Evolutionary conservation across 2,329 filamentous ascomycete genomes (phyloP), one percentile per base, ranked within the genome.

Genomic region (Chrysoporthe cubensis): DNA sequence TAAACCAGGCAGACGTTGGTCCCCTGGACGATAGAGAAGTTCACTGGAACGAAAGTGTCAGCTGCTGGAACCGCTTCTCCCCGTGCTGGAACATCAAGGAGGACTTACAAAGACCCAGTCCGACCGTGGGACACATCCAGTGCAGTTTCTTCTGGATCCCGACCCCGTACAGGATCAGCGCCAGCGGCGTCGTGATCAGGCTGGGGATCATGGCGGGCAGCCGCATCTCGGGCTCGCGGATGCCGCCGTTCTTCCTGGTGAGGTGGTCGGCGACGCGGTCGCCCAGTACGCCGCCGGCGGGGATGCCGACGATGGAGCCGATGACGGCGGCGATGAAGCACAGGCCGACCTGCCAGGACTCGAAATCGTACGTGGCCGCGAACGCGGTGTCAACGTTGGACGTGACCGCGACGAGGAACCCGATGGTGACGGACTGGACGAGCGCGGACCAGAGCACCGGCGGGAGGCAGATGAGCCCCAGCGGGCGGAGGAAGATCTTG

Each of bases 161-260:
- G 1, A 83, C 78, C 0, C 84, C 83, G 69, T 81, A 85, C 6
- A 85, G 73, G 0, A 84, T 68, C 34, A 85, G 70, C 0, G 79
- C 74, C 11, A 85, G 72, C 0, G 84, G 84, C 3, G 84, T 82
- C 16, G 85, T 81, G 40, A 87, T 74, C 72, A 85, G 75, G 71
- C 84, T 86, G 0, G 85, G 78, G 13, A 80, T 74, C 21, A 88
- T 80, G 4, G 83, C 83, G 1, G 85, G 85, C 5, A 89, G 75
- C n/a, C 87, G 80, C 85, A 88, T 88, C 72, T 88, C 85, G 0
- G 87, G 84, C 62, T 87, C 82, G n/a, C 86, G 79, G 26, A 88
- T 80, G 5, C 87, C 87, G 4, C 81, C 80, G 71, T 88, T 89
- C 40, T 80, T 78, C 64, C 75, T 78, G 0, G 87, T 88, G 32